Conservation (phyloP, 2,329 filamentous ascomycete species). For the Rhynchosporium agropyri region DNA sequence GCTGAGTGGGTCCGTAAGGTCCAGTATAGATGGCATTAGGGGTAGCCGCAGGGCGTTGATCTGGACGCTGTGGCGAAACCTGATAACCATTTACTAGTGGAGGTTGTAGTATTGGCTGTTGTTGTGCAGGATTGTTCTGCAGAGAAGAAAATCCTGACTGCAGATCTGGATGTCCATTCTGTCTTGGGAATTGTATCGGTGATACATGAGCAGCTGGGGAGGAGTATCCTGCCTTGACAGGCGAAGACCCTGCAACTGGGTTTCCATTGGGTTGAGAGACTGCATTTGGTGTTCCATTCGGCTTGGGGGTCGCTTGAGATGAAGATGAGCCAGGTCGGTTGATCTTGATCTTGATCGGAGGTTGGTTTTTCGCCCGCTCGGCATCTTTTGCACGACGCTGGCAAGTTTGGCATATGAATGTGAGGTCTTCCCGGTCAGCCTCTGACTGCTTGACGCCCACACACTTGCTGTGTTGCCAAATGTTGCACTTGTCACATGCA, state of each 20-base stretch:
- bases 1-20: slow-evolving; percentile 25
- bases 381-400: slow-evolving; percentile 66
- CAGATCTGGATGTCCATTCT: slow-evolving; percentile 1
- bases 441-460: slow-evolving; percentile 77
- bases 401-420: slow-evolving; percentile 82
- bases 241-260: slow-evolving; percentile 23
- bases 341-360: slow-evolving; percentile 58
- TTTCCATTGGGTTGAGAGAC: slow-evolving; percentile 27
- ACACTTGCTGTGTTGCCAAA: slow-evolving; percentile 97
- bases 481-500: slow-evolving; percentile 88
- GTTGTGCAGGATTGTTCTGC: slow-evolving; percentile 20
- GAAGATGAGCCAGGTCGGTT: slow-evolving; percentile 51
- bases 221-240: slow-evolving; percentile 22
- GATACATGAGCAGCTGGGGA: slow-evolving; percentile 18
- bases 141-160: slow-evolving; percentile 12
- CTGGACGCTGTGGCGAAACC: slow-evolving; percentile 10
- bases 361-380: slow-evolving; percentile 62
- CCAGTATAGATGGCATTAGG: slow-evolving; percentile 22
- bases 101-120: slow-evolving; percentile 11
- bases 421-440: slow-evolving; percentile 83
- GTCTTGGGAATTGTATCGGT: slow-evolving; percentile 18
- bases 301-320: slow-evolving; percentile 43
- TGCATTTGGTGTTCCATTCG: slow-evolving; percentile 30
- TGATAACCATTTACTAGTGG: slow-evolving; percentile 23
- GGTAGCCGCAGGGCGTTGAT: background rate